These are phyloP conservation scores for Phytopythium helicoides DNA, from an alignment of 352 stramenopile genomes.

Conservation along the genomic window DNA sequence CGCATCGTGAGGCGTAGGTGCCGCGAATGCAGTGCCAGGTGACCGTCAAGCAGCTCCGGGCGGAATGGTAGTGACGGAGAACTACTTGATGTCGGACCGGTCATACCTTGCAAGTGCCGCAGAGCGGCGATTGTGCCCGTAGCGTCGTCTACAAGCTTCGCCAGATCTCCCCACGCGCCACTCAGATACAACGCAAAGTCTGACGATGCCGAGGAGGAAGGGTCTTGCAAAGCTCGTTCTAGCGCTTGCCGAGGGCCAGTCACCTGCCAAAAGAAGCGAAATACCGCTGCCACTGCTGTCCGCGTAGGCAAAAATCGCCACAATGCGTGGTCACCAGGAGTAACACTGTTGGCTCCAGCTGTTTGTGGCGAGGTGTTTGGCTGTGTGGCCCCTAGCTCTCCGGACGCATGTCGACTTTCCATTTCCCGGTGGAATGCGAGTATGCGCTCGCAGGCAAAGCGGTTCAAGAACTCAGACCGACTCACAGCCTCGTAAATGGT, in stretches of 20 bases:
- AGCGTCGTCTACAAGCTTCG: constrained; percentile 66
- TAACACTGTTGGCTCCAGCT: constrained; percentile 20
- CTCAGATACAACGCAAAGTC: constrained; percentile 42
- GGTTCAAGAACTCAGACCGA: constrained; percentile 27
- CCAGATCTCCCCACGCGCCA: constrained; percentile 67
- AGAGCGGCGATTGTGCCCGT: constrained; percentile 58
- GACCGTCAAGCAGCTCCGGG: constrained; percentile 52
- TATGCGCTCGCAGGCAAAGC: constrained; percentile 33
- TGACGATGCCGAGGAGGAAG: constrained; percentile 21
- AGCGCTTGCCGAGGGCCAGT: constrained; percentile 31
- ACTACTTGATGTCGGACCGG: constrained; percentile 31
- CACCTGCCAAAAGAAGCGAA: constrained; percentile 72
- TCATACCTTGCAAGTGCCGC: constrained; percentile 57
- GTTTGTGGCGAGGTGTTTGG: constrained; percentile 32
- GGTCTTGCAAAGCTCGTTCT: constrained; percentile 8
- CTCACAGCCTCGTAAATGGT: constrained; percentile 39
- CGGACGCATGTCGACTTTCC: constrained; percentile 20
- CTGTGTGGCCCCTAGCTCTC: not conserved
- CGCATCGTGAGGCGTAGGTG: constrained; percentile 63
- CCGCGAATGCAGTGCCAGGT: constrained; percentile 68
- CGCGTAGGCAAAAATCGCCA: constrained; percentile 72
- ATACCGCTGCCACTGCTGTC: constrained; percentile 45
- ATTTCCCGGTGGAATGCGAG: constrained; percentile 71
- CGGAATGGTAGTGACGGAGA: constrained; percentile 43
- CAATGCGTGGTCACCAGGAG: constrained; percentile 46